Conservation (phyloP, 805 yeast genomes). For the Maudiozyma turicensis region DNA sequence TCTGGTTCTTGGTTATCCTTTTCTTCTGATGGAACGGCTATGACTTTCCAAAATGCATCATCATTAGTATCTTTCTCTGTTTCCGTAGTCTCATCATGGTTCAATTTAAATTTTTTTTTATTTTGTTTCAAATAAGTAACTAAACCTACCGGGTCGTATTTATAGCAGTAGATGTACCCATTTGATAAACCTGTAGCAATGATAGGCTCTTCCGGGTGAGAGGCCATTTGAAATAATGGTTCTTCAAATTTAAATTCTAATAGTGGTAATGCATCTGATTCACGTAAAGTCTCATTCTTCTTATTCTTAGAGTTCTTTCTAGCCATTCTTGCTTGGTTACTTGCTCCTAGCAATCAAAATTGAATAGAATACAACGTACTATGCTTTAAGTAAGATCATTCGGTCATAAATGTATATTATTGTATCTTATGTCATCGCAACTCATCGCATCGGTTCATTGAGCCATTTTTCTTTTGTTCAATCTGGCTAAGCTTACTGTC, state of each 20-base stretch:
- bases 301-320: slow-evolving; percentile 14
- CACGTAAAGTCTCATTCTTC: slow-evolving; percentile 8
- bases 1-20: slow-evolving; percentile 19
- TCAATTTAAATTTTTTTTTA: slow-evolving; percentile 6
- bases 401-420: too few relatives aligned
- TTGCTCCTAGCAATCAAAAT: background rate
- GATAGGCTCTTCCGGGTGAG: slow-evolving; percentile 65
- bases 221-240: slow-evolving; percentile 66
- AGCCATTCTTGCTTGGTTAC: background rate
- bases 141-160: slow-evolving; percentile 44
- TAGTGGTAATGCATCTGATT: slow-evolving; percentile 21
- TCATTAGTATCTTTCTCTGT: slow-evolving; percentile 2
- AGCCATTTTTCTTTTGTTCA: background rate
- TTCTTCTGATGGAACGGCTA: slow-evolving; percentile 5
- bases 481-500: background rate
- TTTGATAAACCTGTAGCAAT: slow-evolving; percentile 69
- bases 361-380: too few relatives aligned
- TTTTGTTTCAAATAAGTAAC: slow-evolving; percentile 21
- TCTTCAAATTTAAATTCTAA: slow-evolving; percentile 37
- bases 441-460: background rate
- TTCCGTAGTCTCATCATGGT: slow-evolving; percentile 16
- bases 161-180: slow-evolving; percentile 59
- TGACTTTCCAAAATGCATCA: slow-evolving; percentile 35
- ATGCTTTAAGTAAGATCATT: too few relatives aligned
- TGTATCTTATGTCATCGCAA: background rate